Evolutionary conservation across 352 stramenopile species (phyloP), one percentile per base, ranked within the genome.

Genomic region (Pythium guiyangense): DNA sequence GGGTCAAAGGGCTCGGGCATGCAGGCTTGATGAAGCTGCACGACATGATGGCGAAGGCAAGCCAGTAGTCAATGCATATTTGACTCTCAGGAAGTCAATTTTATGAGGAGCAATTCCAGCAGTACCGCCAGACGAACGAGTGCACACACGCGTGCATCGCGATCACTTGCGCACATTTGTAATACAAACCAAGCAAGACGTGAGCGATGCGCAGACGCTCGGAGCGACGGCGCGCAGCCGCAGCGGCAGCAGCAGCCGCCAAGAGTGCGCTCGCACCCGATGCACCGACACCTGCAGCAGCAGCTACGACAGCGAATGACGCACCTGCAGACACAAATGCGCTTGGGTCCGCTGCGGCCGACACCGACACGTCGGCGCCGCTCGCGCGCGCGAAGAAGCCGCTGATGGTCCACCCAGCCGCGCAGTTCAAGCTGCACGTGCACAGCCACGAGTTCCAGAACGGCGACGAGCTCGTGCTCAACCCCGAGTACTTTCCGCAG

Each of bases 361-460:
- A n/a, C 11, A 44, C 39, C 12, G 39, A 44, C 39, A n/a, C 39
- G 11, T 20, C 46, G 2, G 20, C 34, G 39, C 45, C 49, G 5
- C 52, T 29, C 12, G 18, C 57, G 37, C 45, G 62, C 46, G 31
- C 52, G 18, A 76, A 70, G 49, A 85, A 83, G 53, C 74, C 76
- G 65, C 67, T 71, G 47, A 64, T 54, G 47, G 64, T 81, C 45
- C 75, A 84, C 25, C 68, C 75, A 6, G 71, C 73, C 3, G 73
- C 69, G 15, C 75, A 86, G 64, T 83, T 91, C 58, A 92, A 94
- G 56, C 64, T 94, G 34, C 81, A 89, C 57, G 82, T 92, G 50
- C 84, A 91, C 63, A 72, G 83, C 40, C 80, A 84, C 66, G 84
- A 94, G 64, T 92, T 94, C 62, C 80, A 89, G 55, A 80, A 73